Evolutionary conservation across 257 asterid species (phyloP), one percentile per base, ranked within the genome.

Genomic region (Fraxinus cuspidata): DNA sequence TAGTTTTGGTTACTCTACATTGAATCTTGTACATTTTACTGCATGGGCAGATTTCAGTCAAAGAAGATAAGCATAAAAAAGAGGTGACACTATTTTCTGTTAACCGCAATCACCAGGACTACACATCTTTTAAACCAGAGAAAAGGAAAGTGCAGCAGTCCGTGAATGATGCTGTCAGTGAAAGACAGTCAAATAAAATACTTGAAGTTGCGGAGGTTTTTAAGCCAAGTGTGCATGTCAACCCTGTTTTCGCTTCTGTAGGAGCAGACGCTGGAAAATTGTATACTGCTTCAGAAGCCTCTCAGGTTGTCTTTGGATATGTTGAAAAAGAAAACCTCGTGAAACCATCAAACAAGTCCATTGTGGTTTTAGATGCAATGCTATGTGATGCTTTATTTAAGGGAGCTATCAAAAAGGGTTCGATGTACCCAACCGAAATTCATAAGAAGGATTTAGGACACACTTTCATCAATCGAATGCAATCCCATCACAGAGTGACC

Each of bases 331-430:
- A 91, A 79, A 90, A 89, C 66, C 96, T 95, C 29, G 94, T 88
- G 73, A 95, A 93, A 85, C 90, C 88, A 68, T 77, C 85, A 19
- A 73, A 95, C 87, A 91, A 79, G 82, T 86, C 98, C 74, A 63
- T 82, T 49, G 93, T 95, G 77, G 91, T 88, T 80, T 80, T 95
- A 60, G 97, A 95, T 81, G 93, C 90, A 74, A 79, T 86, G 68
- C 85, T 95, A 32, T 93, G 99, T 29, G 99, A 95, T 85, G 98
- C 98, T 79, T 77, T 95, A 83, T 95, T 83, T 70, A 93, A 93
- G 90, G 99, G 99, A 44, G 92, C 97, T 75, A 89, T 95, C 70
- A 95, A 95, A 73, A 95, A 93, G 83, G 99, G 98, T 56, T 72
- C 94, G 21, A 85, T 73, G 81, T 95, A 95, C 84, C 99, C 99